A percentile compares a stretch with the other conserved stretches of the same genome.
Evolutionary conservation across 768 basidiomycete species (phyloP).

Genomic region (Podaxis mareebaensis): DNA sequence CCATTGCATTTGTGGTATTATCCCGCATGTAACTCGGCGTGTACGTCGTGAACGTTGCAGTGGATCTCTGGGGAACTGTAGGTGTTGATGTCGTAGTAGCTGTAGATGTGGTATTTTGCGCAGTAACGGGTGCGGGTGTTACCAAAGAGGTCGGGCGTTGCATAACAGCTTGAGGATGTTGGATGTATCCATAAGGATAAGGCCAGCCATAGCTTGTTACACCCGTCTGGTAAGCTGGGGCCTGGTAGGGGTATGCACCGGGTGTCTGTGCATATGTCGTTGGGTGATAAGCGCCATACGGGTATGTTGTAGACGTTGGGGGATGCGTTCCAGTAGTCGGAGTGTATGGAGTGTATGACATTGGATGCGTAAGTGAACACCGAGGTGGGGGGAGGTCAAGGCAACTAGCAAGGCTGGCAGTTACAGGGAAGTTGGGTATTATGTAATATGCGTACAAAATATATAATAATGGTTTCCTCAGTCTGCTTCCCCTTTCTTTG

Average conservation of each 20-base stretch:
- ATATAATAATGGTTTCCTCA: slow-evolving; percentile 2
- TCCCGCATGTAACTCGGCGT: slow-evolving; percentile 56
- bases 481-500: slow-evolving; percentile 47
- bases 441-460: slow-evolving; percentile 11
- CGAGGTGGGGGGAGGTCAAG: not conserved
- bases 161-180: slow-evolving; percentile 29
- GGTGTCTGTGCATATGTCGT: slow-evolving; percentile 48
- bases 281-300: slow-evolving; percentile 65
- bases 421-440: not conserved
- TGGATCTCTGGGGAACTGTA: slow-evolving; percentile 33
- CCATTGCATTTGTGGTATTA: slow-evolving; percentile 38
- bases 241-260: slow-evolving; percentile 50
- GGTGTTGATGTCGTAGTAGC: slow-evolving; percentile 28
- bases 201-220: slow-evolving; percentile 76
- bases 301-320: slow-evolving; percentile 53
- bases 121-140: slow-evolving; percentile 25
- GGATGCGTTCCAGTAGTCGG: slow-evolving; percentile 41
- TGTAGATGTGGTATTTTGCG: slow-evolving; percentile 24
- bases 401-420: not conserved
- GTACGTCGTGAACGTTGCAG: slow-evolving; percentile 58
- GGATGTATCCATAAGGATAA: slow-evolving; percentile 65
- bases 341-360: slow-evolving; percentile 30
- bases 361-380: slow-evolving; percentile 14
- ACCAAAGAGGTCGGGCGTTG: slow-evolving; percentile 9
- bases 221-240: slow-evolving; percentile 58